These are phyloP conservation scores for Lentinula guzmanii DNA, from an alignment of 768 basidiomycete species.

Conservation along the genomic window DNA sequence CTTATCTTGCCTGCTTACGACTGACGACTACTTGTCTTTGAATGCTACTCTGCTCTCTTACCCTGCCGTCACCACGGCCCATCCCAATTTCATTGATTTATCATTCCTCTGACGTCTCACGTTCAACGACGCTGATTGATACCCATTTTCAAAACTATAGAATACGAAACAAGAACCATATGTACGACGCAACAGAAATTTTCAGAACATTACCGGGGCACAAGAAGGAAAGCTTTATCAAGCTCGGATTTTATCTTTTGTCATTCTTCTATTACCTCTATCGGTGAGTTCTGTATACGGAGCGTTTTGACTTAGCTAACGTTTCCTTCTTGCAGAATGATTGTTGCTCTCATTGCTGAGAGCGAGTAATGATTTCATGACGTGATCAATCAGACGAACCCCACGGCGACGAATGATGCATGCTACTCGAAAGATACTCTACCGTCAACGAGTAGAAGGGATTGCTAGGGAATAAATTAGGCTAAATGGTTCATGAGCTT, in stretches of 20 bases:
- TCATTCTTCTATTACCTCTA: constrained; percentile 93
- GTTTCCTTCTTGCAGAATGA: constrained; percentile 52
- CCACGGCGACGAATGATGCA: neutral
- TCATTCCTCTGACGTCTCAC: neutral
- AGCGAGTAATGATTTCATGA: constrained; percentile 40
- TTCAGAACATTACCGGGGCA: constrained; percentile 91
- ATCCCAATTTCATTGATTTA: neutral
- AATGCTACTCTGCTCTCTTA: neutral
- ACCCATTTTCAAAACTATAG: constrained; percentile 30
- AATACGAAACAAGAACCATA: constrained; percentile 89
- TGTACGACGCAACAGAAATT: constrained; percentile 99
- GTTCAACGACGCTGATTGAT: neutral
- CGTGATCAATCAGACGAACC: neutral
- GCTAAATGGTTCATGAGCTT: no score
- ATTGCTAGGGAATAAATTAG: no score
- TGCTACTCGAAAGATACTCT: neutral
- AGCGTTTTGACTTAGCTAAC: neutral
- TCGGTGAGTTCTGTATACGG: constrained; percentile 45
- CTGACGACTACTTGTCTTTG: neutral
- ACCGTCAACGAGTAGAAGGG: neutral
- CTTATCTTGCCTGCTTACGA: neutral
- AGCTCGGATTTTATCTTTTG: constrained; percentile 88
- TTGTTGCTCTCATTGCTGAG: constrained; percentile 79
- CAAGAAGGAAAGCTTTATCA: constrained; percentile 95
- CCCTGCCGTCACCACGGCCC: neutral